Percentiles rank a stretch among this genome's conserved stretches.
Evolutionary conservation across 768 basidiomycete genomes (phyloP).

Genomic region (Suillus ampliporus): DNA sequence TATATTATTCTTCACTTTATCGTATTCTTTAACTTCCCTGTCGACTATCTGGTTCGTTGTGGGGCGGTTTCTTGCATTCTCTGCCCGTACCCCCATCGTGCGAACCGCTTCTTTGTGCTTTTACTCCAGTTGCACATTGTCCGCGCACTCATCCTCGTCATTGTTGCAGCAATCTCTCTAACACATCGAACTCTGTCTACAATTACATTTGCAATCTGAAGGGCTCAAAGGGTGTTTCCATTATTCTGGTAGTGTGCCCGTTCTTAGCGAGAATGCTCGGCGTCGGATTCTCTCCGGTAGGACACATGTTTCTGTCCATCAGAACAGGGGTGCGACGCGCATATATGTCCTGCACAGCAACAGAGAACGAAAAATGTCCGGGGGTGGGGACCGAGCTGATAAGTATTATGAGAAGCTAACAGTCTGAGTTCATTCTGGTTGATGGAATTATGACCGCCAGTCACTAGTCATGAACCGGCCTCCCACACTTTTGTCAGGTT

Average conservation of each 20-base stretch:
- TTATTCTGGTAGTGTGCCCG: conserved; percentile 12
- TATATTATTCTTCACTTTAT: conserved; percentile 89
- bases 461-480: conserved; percentile 3
- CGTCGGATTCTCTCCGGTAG: conserved; percentile 17
- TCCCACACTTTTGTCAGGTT: conserved; percentile 11
- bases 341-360: conserved; percentile 21
- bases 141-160: conserved; percentile 41
- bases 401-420: neutral
- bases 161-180: conserved; percentile 52
- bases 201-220: conserved; percentile 37
- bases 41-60: conserved; percentile 43
- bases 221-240: conserved; percentile 37
- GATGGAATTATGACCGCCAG: conserved; percentile 3
- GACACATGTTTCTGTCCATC: conserved; percentile 6
- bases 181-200: conserved; percentile 46
- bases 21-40: conserved; percentile 50
- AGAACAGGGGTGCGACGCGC: conserved; percentile 15
- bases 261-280: conserved; percentile 13
- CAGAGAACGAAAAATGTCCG: neutral
- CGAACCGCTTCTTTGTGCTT: conserved; percentile 19
- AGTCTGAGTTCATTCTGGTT: neutral
- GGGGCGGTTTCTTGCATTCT: conserved; percentile 37
- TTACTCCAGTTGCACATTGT: conserved; percentile 33
- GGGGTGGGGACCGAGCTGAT: conserved; percentile 1
- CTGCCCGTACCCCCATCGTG: conserved; percentile 14